Conservation (phyloP, 371 early-diverging fungal species). For the Rhizomucor pusillus region DNA sequence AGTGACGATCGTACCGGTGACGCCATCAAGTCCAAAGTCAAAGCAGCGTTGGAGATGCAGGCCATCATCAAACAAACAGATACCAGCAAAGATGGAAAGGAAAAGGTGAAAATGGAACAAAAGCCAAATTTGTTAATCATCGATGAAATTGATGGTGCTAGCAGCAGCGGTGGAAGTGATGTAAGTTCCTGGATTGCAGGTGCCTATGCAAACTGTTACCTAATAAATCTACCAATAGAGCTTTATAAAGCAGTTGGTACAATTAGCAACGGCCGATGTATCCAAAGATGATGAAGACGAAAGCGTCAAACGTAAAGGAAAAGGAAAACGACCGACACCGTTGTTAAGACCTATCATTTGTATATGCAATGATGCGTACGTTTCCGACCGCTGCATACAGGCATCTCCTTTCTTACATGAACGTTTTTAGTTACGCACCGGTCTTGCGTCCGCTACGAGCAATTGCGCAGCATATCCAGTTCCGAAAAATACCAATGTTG, state of each 20-base stretch:
- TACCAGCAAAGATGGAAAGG: slow-evolving; percentile 3
- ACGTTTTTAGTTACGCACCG: slow-evolving; percentile 71
- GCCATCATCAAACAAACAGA: slow-evolving; percentile 48
- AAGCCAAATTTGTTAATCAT: slow-evolving; percentile 88
- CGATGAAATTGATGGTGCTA: slow-evolving; percentile 97
- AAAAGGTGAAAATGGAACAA: slow-evolving; percentile 27
- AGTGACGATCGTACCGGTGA: slow-evolving; percentile 95
- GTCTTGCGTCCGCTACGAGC: slow-evolving; percentile 82
- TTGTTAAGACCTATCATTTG: slow-evolving; percentile 94
- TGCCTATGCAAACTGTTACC: not conserved
- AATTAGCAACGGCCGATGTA: slow-evolving; percentile 28
- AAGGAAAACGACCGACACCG: slow-evolving; percentile 28
- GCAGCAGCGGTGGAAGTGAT: slow-evolving; percentile 63
- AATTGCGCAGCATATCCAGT: slow-evolving; percentile 69
- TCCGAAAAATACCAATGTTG: slow-evolving; percentile 67
- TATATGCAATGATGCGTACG: slow-evolving; percentile 95
- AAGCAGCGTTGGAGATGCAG: slow-evolving; percentile 76
- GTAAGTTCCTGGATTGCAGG: slow-evolving; percentile 9
- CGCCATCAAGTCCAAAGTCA: slow-evolving; percentile 68
- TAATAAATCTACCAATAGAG: slow-evolving; percentile 36
- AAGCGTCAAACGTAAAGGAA: slow-evolving; percentile 24
- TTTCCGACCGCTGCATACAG: not conserved
- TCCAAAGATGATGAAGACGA: slow-evolving; percentile 22
- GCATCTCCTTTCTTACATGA: not conserved
- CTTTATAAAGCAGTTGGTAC: slow-evolving; percentile 74